Base-by-base conservation (phyloP, 805 yeast genomes). In the Ogataea glucozyma region DNA sequence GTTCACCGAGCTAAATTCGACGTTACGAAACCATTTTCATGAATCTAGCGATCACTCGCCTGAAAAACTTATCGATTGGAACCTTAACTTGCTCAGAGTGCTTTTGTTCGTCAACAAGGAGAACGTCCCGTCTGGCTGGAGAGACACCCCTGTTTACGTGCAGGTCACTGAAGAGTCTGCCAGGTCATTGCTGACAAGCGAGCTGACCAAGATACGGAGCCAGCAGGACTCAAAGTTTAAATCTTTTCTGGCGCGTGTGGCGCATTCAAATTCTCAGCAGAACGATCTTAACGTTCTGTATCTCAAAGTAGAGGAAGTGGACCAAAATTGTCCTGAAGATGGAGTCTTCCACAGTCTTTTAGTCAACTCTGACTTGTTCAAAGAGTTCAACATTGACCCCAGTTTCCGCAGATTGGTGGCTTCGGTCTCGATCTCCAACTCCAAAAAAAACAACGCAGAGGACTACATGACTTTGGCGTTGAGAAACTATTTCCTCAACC, bases 41-140 rank as follows among this genome's bases (percentile, higher is more conserved):
- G 41, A 32, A 38, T 38, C 44, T 13, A 40, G 37, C 13, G 12
- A 14, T 18, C 35, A 39, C 66, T 68, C 22, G 13, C 55, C 59
- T 4, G 77, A 73, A 48, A 57, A 65, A 13, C 56, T 75, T 11
- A 64, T 75, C 10, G 80, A 75, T 52, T 75, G 80, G 80, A 74
- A 74, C 52, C 61, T 75, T 38, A 75, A 75, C 49, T 71, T 75
- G 31, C 69, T 78, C 13, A 57, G 81, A 36, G 71, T 76, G 38
- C 66, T 73, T 47, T 62, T 75, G 26, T 67, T 75, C 35, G 53
- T 74, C 26, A 65, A 64, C 31, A 22, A 24, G 10, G 31, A 32
- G 9, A 39, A 40, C 10, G 13, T 39, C 4, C 56, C 56, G 7
- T 16, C 29, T 6, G 33, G 26, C 4, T 49, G 53, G 50, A 31